Evolutionary conservation across 495 filamentous ascomycete genomes (phyloP), one percentile per base, ranked within the genome.

Genomic region (Hypoxylon subgilvum): DNA sequence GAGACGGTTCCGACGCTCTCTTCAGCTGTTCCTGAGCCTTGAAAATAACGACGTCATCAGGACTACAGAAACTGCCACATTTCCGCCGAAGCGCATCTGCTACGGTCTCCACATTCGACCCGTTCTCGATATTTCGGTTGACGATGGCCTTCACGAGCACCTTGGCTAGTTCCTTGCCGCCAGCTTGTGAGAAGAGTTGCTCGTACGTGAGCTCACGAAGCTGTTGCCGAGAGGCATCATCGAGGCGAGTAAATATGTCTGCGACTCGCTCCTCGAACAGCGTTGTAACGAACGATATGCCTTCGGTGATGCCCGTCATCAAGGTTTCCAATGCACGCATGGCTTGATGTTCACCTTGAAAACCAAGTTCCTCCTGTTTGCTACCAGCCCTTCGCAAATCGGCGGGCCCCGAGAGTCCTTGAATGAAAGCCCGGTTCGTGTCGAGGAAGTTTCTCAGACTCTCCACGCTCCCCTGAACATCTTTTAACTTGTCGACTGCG

Each of bases 61-160:
- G 86, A 56, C 90, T 96, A 78, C 94, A 99, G 79, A 99, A 97
- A 68, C 85, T 94, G 38, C 94, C 95, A 61, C 94, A 99, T 54
- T 91, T 83, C 61, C 95, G 81, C 17, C 94, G 81, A 14, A 99
- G 75, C 12, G 92, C 91, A 73, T 97, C 94, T 0, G 94, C 92
- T 32, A 99, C 90, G 0, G 92, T 97, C 71, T 99, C 94, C 13
- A 99, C 93, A 63, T 96, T 97, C 17, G 91, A 89, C 17, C 94
- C 94, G 60, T 88, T 92, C 31, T 90, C 90, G 66, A 99, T 97
- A 71, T 95, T 97, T 30, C 91, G 82, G 73, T 97, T 97, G 48
- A 99, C 94, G 59, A 99, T 97, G 1, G 92, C 92, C 71, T 97
- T 97, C 31, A 99, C 95, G 2, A 99, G 78, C 52, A 96, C 87